Percentiles rank a stretch among this genome's conserved stretches.
Evolutionary conservation across 2,329 filamentous ascomycete species (phyloP).

Genomic region (Beauveria caledonica): DNA sequence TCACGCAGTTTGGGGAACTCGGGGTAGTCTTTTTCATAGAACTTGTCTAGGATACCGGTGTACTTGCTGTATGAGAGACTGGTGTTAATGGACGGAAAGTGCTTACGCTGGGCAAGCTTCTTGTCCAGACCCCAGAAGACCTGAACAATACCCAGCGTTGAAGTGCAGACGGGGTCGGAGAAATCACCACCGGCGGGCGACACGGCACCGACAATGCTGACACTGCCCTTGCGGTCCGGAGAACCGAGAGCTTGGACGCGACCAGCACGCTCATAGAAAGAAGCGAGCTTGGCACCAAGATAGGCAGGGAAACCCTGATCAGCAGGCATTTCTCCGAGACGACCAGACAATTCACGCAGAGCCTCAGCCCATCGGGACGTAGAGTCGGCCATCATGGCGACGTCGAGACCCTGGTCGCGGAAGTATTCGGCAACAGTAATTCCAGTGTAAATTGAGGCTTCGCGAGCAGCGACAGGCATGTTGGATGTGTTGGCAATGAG

Average conservation of each 20-base stretch:
- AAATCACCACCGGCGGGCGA: slow-evolving; percentile 98
- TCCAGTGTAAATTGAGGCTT: slow-evolving; percentile 96
- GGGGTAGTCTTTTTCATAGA: slow-evolving; percentile 86
- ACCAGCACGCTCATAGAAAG: slow-evolving; percentile 98
- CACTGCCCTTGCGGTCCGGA: slow-evolving; percentile 80
- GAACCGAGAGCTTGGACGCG: slow-evolving; percentile 79
- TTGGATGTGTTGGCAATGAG: slow-evolving; percentile 99
- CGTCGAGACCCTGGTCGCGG: slow-evolving; percentile 91
- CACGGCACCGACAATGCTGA: slow-evolving; percentile 96
- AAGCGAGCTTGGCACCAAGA: slow-evolving; percentile 90
- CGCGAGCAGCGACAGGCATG: slow-evolving; percentile 97
- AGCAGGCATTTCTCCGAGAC: slow-evolving; percentile 98
- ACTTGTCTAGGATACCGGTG: slow-evolving; percentile 78
- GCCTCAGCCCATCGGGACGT: slow-evolving; percentile 98
- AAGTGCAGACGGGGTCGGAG: slow-evolving; percentile 91
- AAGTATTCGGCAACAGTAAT: slow-evolving; percentile 97
- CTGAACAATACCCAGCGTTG: slow-evolving; percentile 93
- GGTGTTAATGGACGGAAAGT: slow-evolving; percentile 98
- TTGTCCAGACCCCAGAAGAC: slow-evolving; percentile 99
- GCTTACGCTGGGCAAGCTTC: slow-evolving; percentile 97
- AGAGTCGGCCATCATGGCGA: slow-evolving; percentile 99
- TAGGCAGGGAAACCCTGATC: slow-evolving; percentile 99
- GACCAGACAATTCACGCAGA: slow-evolving; percentile 95
- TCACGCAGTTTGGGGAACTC: slow-evolving; percentile 91
- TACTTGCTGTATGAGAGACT: slow-evolving; percentile 95